These are phyloP conservation scores for Datura wrightii DNA, from an alignment of 257 asterid genomes.

Conservation along the genomic window DNA sequence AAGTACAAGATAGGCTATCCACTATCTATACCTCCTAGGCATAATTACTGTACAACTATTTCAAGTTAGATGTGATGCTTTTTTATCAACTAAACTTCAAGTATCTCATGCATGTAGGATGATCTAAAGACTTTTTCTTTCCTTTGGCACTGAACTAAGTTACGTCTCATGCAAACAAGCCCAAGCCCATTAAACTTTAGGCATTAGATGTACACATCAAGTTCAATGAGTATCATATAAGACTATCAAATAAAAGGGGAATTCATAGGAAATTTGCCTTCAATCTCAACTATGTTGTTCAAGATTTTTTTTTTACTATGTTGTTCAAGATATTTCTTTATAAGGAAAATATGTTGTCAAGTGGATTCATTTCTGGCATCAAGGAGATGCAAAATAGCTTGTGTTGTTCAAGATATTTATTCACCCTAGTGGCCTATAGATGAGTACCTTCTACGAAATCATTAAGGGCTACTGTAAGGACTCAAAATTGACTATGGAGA, in stretches of 20 bases:
- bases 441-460: neutral
- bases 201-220: neutral
- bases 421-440: neutral
- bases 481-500: neutral
- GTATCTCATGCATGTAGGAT: neutral
- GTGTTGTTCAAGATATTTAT: neutral
- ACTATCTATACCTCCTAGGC: neutral
- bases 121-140: neutral
- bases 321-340: neutral
- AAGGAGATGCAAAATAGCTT: neutral
- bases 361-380: neutral
- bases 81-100: neutral
- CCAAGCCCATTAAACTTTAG: neutral
- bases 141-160: neutral
- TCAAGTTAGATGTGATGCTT: neutral
- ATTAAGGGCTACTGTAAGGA: neutral
- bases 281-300: neutral
- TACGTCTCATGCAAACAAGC: constrained; percentile 7
- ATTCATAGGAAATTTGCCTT: neutral
- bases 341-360: neutral
- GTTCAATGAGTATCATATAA: constrained; percentile 24
- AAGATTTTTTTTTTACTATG: neutral
- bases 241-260: constrained; percentile 1
- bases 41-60: neutral
- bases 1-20: neutral